phyloP scores from a whole-genome alignment of 1,284 basidiomycete species.

The Polyporus tsugae region DNA sequence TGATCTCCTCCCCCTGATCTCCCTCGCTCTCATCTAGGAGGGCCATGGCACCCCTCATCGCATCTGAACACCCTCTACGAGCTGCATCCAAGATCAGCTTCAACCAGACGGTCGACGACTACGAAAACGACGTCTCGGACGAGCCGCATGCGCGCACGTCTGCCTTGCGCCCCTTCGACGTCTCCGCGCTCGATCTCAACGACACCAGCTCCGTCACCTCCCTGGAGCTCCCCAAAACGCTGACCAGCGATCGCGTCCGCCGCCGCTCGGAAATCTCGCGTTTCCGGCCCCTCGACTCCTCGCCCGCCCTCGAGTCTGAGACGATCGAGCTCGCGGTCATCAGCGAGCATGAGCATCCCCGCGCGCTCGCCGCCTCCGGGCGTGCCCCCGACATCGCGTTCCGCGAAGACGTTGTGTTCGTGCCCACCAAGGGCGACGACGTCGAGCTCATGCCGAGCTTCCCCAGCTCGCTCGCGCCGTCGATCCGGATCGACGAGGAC shows the following conservation, averaged over 20 bases:
- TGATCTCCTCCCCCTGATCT: conserved; percentile 7
- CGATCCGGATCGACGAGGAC: conserved; percentile 32
- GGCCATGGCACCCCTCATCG: neutral
- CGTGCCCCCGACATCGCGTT: conserved; percentile 18
- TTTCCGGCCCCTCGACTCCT: conserved; percentile 25
- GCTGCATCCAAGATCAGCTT: conserved; percentile 8
- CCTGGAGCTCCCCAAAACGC: conserved; percentile 28
- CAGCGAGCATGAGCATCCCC: conserved; percentile 14
- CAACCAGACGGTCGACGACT: conserved; percentile 15
- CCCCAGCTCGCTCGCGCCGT: conserved; percentile 34
- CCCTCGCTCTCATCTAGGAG: neutral
- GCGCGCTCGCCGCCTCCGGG: conserved; percentile 2
- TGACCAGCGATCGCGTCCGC: conserved; percentile 34
- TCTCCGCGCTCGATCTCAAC: conserved; percentile 32
- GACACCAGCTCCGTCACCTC: conserved; percentile 26
- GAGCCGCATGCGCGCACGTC: neutral
- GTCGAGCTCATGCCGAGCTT: conserved; percentile 36
- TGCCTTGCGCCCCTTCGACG: conserved; percentile 12
- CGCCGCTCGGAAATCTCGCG: conserved; percentile 37
- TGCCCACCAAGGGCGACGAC: conserved; percentile 22
- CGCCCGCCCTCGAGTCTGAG: conserved; percentile 28
- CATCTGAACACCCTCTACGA: neutral
- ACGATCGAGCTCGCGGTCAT: conserved; percentile 34
- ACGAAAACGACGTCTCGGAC: conserved; percentile 16
- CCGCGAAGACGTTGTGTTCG: conserved; percentile 20